phyloP scores from a whole-genome alignment of 2,329 filamentous ascomycete species.

The Penicillium hordei region DNA sequence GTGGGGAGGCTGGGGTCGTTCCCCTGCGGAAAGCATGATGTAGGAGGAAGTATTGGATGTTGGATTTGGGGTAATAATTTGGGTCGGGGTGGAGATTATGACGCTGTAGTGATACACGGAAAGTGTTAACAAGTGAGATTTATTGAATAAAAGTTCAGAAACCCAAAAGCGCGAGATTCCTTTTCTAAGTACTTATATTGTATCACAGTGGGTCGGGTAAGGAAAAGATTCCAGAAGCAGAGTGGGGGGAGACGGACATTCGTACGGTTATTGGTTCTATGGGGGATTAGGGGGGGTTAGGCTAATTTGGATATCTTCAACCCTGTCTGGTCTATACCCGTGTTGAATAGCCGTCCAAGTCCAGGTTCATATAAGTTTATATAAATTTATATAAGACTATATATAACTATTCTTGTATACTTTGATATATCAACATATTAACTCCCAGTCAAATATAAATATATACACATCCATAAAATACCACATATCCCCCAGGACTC shows the following conservation, averaged over 20 bases:
- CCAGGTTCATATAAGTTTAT: not conserved
- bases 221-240: slow-evolving; percentile 30
- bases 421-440: not conserved
- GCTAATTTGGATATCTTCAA: not conserved
- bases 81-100: slow-evolving; percentile 20
- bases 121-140: not conserved
- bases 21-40: slow-evolving; percentile 45
- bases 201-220: slow-evolving; percentile 25
- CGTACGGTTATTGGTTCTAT: not conserved
- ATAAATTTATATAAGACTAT: not conserved
- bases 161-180: slow-evolving; percentile 10
- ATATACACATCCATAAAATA: not conserved
- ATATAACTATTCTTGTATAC: not conserved
- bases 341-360: not conserved
- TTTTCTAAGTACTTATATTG: slow-evolving; percentile 31
- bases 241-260: slow-evolving; percentile 19
- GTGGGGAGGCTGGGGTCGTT: slow-evolving; percentile 32
- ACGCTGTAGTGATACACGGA: slow-evolving; percentile 20
- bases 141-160: slow-evolving; percentile 1
- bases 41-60: not conserved
- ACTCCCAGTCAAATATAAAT: too few species aligned
- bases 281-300: not conserved
- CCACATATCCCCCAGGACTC: not conserved
- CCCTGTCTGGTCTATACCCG: too few species aligned
- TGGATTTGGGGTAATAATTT: slow-evolving; percentile 14